Base-by-base conservation (phyloP, 2,329 filamentous ascomycete species). In the Neonectria punicea region DNA sequence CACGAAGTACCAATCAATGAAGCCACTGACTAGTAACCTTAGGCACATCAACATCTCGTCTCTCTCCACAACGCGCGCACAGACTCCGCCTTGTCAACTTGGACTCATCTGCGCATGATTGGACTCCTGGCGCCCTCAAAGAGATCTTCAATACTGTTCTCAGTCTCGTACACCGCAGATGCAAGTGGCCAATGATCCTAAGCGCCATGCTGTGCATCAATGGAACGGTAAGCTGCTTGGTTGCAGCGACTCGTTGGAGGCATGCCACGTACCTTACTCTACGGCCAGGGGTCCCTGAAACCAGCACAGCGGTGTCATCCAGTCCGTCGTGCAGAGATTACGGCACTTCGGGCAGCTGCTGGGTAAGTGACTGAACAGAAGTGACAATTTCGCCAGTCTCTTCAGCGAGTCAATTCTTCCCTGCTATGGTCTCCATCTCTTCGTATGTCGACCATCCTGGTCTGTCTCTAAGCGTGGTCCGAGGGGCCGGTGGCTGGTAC, bases 201-300 rank as follows among this genome's bases (percentile, higher is more conserved):
- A 63, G 64, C 64, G 60, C 64, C 57, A 66, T 53, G 53, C 51
- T 46, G 36, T 66, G 64, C 64, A 66, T 66, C 43, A 53, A 59
- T 56, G 54, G 51, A 43, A 49, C 56, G 30, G 41, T 41, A 53
- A 49, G 60, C 51, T 58, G 60, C 60, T 63, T 53, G 41, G 34
- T 36, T n/a, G 22, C 49, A 58, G 46, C 53, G 56, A 66, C 59
- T 63, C 63, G 63, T 51, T 36, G 28, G 56, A 55, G 47, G 67
- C 65, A 67, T 61, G 65, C 67, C 61, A 67, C 61, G 58, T 61
- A 64, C 51, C 44, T 63, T 30, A 41, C 32, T 55, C 28, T 32
- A 44, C 8, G 53, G 49, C 61, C 58, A 51, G 67, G 68, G 65
- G 59, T 73, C 51, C 66, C 69, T 66, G 67, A 69, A 73, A 67